Conservation (phyloP, 257 asterid genomes). For the Solanum pennellii region DNA sequence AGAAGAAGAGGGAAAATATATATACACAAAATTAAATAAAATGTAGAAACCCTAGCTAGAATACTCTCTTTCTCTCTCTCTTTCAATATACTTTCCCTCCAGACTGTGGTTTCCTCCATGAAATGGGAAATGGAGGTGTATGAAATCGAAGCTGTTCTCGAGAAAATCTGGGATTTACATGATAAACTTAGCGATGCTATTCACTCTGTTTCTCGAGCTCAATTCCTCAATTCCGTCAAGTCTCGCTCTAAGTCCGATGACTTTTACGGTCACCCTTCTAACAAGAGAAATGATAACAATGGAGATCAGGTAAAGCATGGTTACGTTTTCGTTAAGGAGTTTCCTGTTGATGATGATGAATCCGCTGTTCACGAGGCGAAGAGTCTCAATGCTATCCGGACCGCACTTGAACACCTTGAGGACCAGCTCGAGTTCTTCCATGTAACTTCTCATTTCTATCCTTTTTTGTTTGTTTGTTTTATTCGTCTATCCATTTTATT, state of each 20-base stretch:
- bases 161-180: constrained; percentile 89
- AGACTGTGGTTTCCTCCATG: constrained; percentile 16
- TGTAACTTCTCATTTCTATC: constrained; percentile 13
- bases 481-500: not conserved
- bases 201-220: constrained; percentile 77
- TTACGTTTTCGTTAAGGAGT: constrained; percentile 70
- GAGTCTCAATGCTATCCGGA: constrained; percentile 74
- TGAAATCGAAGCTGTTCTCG: constrained; percentile 80
- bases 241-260: constrained; percentile 37
- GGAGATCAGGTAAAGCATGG: constrained; percentile 28
- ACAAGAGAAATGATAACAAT: constrained; percentile 7
- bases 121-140: constrained; percentile 87
- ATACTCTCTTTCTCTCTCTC: not conserved
- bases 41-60: not conserved
- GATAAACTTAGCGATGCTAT: constrained; percentile 96
- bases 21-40: not conserved
- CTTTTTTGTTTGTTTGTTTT: not conserved
- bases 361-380: constrained; percentile 80
- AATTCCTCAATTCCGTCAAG: constrained; percentile 60
- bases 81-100: constrained; percentile 9
- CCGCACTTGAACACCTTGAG: constrained; percentile 89
- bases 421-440: constrained; percentile 95
- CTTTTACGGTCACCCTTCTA: constrained; percentile 23
- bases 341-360: constrained; percentile 43
- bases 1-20: not conserved